These are phyloP conservation scores for Prunus mume DNA, from an alignment of 306 rosid genomes.

Conservation along the genomic window DNA sequence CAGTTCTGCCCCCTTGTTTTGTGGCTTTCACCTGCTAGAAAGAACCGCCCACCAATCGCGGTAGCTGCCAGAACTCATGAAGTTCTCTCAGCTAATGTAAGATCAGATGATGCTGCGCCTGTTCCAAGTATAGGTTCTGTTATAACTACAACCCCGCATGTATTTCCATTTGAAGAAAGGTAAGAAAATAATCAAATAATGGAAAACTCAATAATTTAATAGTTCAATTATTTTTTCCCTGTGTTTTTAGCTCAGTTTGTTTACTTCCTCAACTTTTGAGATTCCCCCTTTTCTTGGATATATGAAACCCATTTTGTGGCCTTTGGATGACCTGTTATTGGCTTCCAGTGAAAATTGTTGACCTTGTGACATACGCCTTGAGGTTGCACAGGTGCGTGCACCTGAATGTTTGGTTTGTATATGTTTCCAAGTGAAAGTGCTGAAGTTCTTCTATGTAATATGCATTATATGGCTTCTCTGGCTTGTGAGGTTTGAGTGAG, in stretches of 20 bases:
- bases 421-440: constrained; percentile 2
- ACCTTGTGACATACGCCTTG: background rate
- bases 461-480: background rate
- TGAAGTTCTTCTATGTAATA: background rate
- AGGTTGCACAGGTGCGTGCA: background rate
- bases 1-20: constrained; percentile 80
- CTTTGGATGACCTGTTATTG: background rate
- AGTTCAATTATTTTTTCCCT: background rate
- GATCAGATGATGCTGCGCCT: constrained; percentile 56
- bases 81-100: constrained; percentile 55
- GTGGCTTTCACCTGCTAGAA: constrained; percentile 95
- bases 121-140: constrained; percentile 55
- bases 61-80: constrained; percentile 94
- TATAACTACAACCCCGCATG: constrained; percentile 76
- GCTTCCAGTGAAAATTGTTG: background rate
- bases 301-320: background rate
- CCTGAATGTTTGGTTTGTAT: background rate
- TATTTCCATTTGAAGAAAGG: constrained; percentile 97
- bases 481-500: constrained; percentile 1
- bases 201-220: background rate
- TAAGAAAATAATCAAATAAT: constrained; percentile 23
- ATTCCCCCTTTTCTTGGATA: background rate
- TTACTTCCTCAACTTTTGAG: background rate
- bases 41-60: constrained; percentile 79
- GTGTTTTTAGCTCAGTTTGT: background rate